Evolutionary conservation across 202 grass and related monocot genomes (phyloP).

Genomic region (Tripidium arundinaceum): DNA sequence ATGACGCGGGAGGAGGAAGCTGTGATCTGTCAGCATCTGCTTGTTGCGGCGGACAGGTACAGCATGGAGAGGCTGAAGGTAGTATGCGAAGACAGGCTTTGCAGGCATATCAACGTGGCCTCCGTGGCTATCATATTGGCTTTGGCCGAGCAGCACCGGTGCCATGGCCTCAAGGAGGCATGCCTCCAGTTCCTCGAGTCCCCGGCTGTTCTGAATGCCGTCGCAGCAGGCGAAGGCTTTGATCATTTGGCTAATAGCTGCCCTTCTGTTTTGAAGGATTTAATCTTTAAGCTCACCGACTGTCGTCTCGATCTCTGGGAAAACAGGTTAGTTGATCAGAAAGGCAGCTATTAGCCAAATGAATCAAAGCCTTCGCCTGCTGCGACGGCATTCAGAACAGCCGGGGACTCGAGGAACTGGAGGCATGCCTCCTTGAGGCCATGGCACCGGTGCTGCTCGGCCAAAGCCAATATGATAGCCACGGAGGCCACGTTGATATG

Average conservation of each 20-base stretch:
- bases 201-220: neutral
- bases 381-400: neutral
- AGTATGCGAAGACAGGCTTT: neutral
- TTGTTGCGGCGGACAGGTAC: no score
- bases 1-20: neutral
- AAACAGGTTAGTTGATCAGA: neutral
- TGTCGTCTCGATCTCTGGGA: neutral
- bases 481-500: neutral
- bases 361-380: neutral
- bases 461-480: neutral
- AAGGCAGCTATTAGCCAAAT: neutral
- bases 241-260: neutral
- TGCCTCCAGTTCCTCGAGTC: neutral
- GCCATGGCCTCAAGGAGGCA: neutral
- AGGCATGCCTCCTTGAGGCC: neutral
- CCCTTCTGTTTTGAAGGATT: neutral
- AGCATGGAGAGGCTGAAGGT: no score
- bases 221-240: neutral
- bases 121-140: neutral
- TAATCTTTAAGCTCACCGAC: neutral
- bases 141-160: neutral
- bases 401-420: neutral
- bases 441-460: neutral
- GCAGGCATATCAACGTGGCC: neutral
- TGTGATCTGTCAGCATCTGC: neutral